A percentile compares a stretch with the other conserved stretches of the same genome.
These are phyloP conservation scores for Orobanche coerulescens DNA, from an alignment of 257 asterid genomes.

Conservation along the genomic window DNA sequence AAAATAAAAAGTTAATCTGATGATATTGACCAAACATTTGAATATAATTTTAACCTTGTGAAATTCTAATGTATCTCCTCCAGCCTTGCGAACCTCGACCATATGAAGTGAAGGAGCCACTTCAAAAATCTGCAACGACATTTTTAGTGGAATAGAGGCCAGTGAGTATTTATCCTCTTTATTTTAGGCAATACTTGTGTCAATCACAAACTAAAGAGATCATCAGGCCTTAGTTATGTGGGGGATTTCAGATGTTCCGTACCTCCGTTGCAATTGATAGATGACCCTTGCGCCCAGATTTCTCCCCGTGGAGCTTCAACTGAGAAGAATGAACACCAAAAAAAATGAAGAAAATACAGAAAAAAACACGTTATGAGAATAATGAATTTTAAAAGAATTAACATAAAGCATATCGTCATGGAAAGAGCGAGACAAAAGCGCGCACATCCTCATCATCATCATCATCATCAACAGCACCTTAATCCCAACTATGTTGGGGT, in stretches of 20 bases:
- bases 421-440: background rate
- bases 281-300: slow-evolving; percentile 92
- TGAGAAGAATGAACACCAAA: slow-evolving; percentile 22
- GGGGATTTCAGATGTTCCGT: slow-evolving; percentile 8
- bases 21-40: background rate
- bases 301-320: slow-evolving; percentile 94
- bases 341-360: background rate
- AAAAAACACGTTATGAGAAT: background rate
- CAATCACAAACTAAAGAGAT: no score
- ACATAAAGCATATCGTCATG: background rate
- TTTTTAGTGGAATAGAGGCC: background rate
- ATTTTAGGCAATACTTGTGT: no score
- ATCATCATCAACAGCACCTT: no score
- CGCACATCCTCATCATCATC: background rate
- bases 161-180: background rate
- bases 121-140: slow-evolving; percentile 57
- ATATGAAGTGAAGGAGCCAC: slow-evolving; percentile 87
- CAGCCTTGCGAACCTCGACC: slow-evolving; percentile 91
- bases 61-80: slow-evolving; percentile 92
- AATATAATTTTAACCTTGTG: slow-evolving; percentile 53
- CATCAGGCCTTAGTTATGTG: no score
- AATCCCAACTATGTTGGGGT: no score
- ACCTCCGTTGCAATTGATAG: slow-evolving; percentile 89
- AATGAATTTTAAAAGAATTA: background rate
- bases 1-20: no score